Percentiles rank a stretch among this genome's conserved stretches.
Conservation (phyloP, 2,329 filamentous ascomycete species). For the Neospermospora avenae region DNA sequence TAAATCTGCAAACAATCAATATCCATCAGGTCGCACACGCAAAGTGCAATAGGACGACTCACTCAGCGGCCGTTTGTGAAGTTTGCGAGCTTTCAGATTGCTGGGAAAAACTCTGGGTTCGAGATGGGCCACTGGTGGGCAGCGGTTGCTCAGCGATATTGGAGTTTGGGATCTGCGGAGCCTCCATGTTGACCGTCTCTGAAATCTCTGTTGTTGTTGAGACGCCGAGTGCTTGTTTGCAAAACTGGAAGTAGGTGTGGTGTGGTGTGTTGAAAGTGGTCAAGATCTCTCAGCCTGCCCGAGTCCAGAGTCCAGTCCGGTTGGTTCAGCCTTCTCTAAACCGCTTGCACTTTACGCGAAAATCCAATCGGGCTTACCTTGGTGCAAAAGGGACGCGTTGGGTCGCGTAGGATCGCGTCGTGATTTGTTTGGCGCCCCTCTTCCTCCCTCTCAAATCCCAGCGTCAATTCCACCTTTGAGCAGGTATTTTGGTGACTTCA, state of each 20-base stretch:
- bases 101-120: slow-evolving; percentile 59
- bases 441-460: neutral
- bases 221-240: neutral
- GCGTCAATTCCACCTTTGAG: neutral
- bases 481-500: neutral
- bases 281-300: neutral
- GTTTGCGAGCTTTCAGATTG: slow-evolving; percentile 40
- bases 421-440: too few species aligned
- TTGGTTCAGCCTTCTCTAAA: slow-evolving; percentile 2
- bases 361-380: neutral
- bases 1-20: slow-evolving; percentile 57
- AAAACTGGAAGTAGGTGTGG: neutral
- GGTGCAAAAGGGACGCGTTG: neutral
- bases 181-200: slow-evolving; percentile 35
- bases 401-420: slow-evolving; percentile 4
- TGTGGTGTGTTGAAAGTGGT: neutral
- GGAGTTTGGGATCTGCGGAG: slow-evolving; percentile 32
- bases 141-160: slow-evolving; percentile 12
- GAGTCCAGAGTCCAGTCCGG: neutral
- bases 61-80: slow-evolving; percentile 50
- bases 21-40: neutral
- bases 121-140: slow-evolving; percentile 33
- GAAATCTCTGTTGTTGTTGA: neutral
- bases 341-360: slow-evolving; percentile 29
- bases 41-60: slow-evolving; percentile 13